Conservation (phyloP, 495 filamentous ascomycete species). For the Melanomma pulvis-pyrius region DNA sequence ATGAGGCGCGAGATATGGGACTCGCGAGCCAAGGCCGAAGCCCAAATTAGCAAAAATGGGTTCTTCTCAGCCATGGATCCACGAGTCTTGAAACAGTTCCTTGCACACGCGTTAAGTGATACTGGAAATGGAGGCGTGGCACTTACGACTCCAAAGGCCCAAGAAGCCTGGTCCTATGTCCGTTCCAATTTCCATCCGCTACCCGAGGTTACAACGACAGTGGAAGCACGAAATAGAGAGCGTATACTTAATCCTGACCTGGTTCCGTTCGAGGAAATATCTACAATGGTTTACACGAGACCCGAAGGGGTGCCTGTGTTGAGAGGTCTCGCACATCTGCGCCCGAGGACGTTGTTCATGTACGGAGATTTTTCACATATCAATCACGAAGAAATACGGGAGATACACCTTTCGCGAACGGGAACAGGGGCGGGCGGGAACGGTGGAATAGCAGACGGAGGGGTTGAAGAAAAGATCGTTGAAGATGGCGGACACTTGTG, state of each 20-base stretch:
- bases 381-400: slow-evolving; percentile 42
- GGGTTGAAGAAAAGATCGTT: slow-evolving; percentile 67
- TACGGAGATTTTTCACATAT: slow-evolving; percentile 70
- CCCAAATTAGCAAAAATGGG: slow-evolving; percentile 8
- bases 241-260: slow-evolving; percentile 40
- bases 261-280: slow-evolving; percentile 8
- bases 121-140: slow-evolving; percentile 28
- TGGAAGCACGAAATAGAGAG: slow-evolving; percentile 19
- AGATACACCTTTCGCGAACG: slow-evolving; percentile 43
- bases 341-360: slow-evolving; percentile 76
- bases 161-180: slow-evolving; percentile 46
- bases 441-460: slow-evolving; percentile 61
- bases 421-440: slow-evolving; percentile 65
- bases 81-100: slow-evolving; percentile 39
- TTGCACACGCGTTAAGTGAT: slow-evolving; percentile 43
- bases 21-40: slow-evolving; percentile 32
- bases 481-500: slow-evolving; percentile 47
- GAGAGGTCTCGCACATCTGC: slow-evolving; percentile 63
- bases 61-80: slow-evolving; percentile 34
- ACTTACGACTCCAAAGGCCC: slow-evolving; percentile 43
- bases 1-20: slow-evolving; percentile 40
- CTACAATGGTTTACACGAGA: slow-evolving; percentile 66
- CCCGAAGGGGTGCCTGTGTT: slow-evolving; percentile 67
- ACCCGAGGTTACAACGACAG: slow-evolving; percentile 35
- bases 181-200: slow-evolving; percentile 32